Evolutionary conservation across 768 basidiomycete species (phyloP), one percentile per base, ranked within the genome.

Genomic region (Leucosporidium creatinivorum): DNA sequence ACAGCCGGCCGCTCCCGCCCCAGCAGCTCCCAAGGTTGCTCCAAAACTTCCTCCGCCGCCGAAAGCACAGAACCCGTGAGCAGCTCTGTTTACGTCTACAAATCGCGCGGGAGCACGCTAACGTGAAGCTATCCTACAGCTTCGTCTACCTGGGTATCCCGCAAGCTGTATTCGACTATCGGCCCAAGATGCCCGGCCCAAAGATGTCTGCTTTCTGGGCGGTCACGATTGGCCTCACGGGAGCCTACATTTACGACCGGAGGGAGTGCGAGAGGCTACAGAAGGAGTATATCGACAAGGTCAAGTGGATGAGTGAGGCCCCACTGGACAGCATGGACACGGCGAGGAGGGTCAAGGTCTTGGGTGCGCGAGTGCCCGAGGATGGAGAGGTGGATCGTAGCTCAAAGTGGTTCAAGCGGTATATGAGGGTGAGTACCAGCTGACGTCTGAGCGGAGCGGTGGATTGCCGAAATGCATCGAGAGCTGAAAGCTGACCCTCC

Each of bases 171-270:
- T 82, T 96, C 50, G 84, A 86, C 72, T 89, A 89, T 77, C 85
- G 88, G 47, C 93, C 93, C 3, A 86, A 85, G 70, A 82, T 93
- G 21, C 94, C 93, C 5, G 91, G 89, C 1, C 84, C 91, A 69
- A 96, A 96, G 74, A 93, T 91, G 92, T 85, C 91, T 72, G 92
- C 94, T 75, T 97, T 98, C 80, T 83, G 92, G 65, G 82, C 86
- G 33, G 79, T 91, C 73, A 87, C 90, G 6, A 85, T 86, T 19
- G 83, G 87, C 9, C 73, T 88, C 39, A 75, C 86, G 4, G 88
- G 87, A 28, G 82, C 84, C 63, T 96, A 91, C 80, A 80, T 85
- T 62, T 93, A 96, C 78, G 96, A 99, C 83, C 85, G 93, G 36
- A 79, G 81, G 68, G 82, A 92, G 80, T 93, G 91, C 79, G 86